Percentiles rank a stretch among this genome's conserved stretches.
These are phyloP conservation scores for Pelargonium hybrid DNA, from an alignment of 441 rosid genomes.

Conservation along the genomic window DNA sequence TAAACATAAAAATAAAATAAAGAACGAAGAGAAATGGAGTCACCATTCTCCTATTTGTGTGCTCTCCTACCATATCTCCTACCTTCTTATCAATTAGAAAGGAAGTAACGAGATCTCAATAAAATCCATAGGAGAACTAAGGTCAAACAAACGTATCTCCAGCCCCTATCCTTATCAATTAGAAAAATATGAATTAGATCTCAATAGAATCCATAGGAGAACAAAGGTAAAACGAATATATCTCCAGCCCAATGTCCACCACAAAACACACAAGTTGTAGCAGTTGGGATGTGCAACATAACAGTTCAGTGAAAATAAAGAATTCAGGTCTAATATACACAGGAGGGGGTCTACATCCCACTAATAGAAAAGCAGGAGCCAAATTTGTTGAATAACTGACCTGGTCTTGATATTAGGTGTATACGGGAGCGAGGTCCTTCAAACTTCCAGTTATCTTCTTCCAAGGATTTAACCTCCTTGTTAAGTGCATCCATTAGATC, in stretches of 20 bases:
- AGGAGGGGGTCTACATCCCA: neutral
- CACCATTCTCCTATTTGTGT: no score
- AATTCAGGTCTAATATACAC: neutral
- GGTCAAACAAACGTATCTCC: neutral
- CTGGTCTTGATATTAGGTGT: constrained; percentile 59
- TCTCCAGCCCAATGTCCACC: neutral
- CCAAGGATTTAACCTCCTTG: constrained; percentile 79
- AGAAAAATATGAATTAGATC: neutral
- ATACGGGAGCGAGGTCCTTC: constrained; percentile 86
- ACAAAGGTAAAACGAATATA: neutral
- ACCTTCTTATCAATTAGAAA: neutral
- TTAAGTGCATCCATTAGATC: constrained; percentile 65
- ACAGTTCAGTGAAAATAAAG: neutral
- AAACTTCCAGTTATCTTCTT: constrained; percentile 89
- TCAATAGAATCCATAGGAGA: neutral
- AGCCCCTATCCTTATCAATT: neutral
- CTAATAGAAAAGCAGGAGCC: neutral
- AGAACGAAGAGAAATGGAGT: no score
- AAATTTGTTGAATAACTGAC: constrained; percentile 27
- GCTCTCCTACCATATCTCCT: no score
- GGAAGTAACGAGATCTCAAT: neutral
- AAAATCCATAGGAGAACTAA: neutral
- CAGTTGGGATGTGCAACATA: neutral
- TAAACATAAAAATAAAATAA: neutral
- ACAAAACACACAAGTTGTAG: neutral